Percentiles rank a stretch among this genome's conserved stretches.
Conservation (phyloP, 371 early-diverging fungal genomes). For the Umbelopsis sp. region DNA sequence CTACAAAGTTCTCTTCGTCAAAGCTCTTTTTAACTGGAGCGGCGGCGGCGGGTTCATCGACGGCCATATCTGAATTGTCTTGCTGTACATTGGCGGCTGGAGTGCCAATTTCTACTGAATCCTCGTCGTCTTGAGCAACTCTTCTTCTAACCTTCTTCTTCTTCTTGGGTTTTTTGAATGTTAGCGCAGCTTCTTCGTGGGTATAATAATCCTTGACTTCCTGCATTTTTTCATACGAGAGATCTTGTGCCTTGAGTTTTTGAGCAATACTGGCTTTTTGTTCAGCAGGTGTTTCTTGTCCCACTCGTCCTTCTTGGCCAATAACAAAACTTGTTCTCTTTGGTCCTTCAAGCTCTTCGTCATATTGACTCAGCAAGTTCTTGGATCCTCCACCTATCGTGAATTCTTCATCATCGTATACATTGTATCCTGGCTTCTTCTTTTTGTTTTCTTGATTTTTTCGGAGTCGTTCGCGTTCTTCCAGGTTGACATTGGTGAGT, state of each 20-base stretch:
- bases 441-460: slow-evolving; percentile 80
- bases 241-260: slow-evolving; percentile 58
- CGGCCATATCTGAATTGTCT: slow-evolving; percentile 29
- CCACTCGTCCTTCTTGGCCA: slow-evolving; percentile 32
- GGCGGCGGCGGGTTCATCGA: slow-evolving; percentile 23
- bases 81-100: slow-evolving; percentile 29
- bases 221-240: slow-evolving; percentile 67
- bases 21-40: slow-evolving; percentile 25
- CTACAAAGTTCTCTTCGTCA: slow-evolving; percentile 80
- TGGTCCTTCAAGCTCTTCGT: slow-evolving; percentile 66
- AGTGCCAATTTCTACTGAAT: slow-evolving; percentile 31
- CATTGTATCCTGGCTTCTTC: slow-evolving; percentile 74
- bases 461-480: slow-evolving; percentile 66
- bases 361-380: slow-evolving; percentile 82
- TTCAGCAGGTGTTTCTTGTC: slow-evolving; percentile 23
- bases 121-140: slow-evolving; percentile 46
- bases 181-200: slow-evolving; percentile 76
- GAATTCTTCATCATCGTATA: slow-evolving; percentile 84
- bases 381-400: slow-evolving; percentile 47
- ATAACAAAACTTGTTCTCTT: slow-evolving; percentile 49
- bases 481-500: slow-evolving; percentile 70
- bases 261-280: slow-evolving; percentile 55
- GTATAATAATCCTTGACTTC: slow-evolving; percentile 84
- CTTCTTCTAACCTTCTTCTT: slow-evolving; percentile 60
- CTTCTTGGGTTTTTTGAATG: slow-evolving; percentile 81